Evolutionary conservation across 2,329 filamentous ascomycete species (phyloP).

Genomic region (Pseudohalonectria lignicola): DNA sequence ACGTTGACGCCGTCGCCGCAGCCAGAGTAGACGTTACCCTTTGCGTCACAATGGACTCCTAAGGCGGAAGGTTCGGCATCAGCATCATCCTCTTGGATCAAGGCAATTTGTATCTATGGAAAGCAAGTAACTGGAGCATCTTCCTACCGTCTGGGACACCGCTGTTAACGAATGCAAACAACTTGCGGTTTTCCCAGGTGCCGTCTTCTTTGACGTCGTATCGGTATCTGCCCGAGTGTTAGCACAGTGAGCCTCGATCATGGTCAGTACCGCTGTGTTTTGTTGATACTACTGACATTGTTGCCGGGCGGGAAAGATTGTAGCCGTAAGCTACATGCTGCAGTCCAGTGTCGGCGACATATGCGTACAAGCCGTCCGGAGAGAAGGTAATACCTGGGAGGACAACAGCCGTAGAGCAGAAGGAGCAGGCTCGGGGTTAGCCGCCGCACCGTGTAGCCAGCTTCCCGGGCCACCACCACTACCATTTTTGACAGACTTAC

Average conservation of each 20-base stretch:
- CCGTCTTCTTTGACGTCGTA: conserved; percentile 33
- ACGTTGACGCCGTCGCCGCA: conserved; percentile 40
- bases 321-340: conserved; percentile 29
- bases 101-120: neutral
- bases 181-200: conserved; percentile 33
- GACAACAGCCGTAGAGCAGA: too few species aligned
- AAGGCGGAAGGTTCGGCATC: neutral
- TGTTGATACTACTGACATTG: conserved; percentile 33
- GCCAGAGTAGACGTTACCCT: conserved; percentile 43
- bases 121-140: conserved; percentile 13
- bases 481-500: too few species aligned
- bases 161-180: conserved; percentile 43
- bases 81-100: conserved; percentile 16
- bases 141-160: conserved; percentile 49
- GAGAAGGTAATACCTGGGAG: conserved; percentile 42
- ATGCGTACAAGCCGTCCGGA: conserved; percentile 37
- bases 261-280: neutral
- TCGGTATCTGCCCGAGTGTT: conserved; percentile 25
- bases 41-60: conserved; percentile 42
- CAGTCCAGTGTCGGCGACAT: conserved; percentile 44
- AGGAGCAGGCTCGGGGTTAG: too few species aligned
- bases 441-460: too few species aligned
- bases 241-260: neutral
- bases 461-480: too few species aligned
- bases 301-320: conserved; percentile 28